These are phyloP conservation scores for Claviceps sp. DNA, from an alignment of 2,329 filamentous ascomycete species.

Conservation along the genomic window DNA sequence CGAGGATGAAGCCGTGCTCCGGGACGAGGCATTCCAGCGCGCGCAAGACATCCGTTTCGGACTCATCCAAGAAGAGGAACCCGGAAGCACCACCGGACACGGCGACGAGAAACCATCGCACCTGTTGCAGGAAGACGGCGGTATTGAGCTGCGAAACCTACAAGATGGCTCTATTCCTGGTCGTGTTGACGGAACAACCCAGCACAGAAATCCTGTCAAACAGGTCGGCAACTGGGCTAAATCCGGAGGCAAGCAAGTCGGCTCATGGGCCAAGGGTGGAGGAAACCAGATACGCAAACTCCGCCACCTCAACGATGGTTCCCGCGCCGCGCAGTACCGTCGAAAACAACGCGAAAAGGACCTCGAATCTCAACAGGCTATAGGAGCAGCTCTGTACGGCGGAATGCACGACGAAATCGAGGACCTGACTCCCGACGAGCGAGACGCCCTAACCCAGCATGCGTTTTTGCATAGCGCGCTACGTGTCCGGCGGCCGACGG, in stretches of 20 bases:
- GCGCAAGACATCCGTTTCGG: conserved; percentile 61
- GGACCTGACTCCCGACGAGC: conserved; percentile 79
- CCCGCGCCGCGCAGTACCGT: conserved; percentile 33
- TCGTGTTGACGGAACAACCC: conserved; percentile 7
- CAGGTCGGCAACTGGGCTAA: conserved; percentile 34
- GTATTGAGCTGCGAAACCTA: conserved; percentile 28
- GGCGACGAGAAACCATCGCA: conserved; percentile 17
- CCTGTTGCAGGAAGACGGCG: conserved; percentile 22
- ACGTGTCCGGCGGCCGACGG: conserved; percentile 67
- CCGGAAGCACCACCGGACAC: neutral
- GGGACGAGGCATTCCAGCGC: conserved; percentile 77
- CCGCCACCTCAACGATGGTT: conserved; percentile 19
- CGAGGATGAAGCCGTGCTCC: conserved; percentile 85
- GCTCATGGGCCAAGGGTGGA: conserved; percentile 26
- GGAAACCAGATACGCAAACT: conserved; percentile 35
- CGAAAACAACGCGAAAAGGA: conserved; percentile 40
- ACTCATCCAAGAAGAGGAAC: conserved; percentile 37
- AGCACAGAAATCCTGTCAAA: conserved; percentile 31
- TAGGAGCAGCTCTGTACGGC: conserved; percentile 72
- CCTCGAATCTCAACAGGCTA: conserved; percentile 57
- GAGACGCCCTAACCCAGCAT: conserved; percentile 70
- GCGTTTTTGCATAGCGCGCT: conserved; percentile 87
- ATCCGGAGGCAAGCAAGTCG: conserved; percentile 16
- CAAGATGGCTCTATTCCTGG: conserved; percentile 5
- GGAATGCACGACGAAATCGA: conserved; percentile 88